phyloP scores from a whole-genome alignment of 805 yeast genomes.

The Kodamaea kakaduensis region DNA sequence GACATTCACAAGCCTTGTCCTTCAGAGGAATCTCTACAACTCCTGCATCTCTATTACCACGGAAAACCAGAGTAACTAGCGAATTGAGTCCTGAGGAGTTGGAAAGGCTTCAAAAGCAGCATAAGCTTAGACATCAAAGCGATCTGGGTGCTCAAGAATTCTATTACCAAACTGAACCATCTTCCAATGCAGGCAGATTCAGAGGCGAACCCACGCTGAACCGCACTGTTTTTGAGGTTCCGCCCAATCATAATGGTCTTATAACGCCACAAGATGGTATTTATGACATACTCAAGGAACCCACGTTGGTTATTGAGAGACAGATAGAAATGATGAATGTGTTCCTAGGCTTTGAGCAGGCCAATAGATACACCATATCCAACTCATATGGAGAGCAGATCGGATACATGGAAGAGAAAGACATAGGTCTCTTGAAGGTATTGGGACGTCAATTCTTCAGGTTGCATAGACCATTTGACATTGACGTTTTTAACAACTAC shows the following conservation, averaged over 20 bases:
- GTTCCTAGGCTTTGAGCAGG: slow-evolving; percentile 86
- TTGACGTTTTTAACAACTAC: slow-evolving; percentile 63
- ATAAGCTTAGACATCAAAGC: slow-evolving; percentile 9
- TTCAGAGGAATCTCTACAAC: slow-evolving; percentile 2
- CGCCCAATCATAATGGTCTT: slow-evolving; percentile 47
- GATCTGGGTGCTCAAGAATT: slow-evolving; percentile 15
- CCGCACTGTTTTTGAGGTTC: slow-evolving; percentile 30
- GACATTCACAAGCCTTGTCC: neutral
- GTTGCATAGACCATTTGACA: slow-evolving; percentile 80
- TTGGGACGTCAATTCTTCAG: slow-evolving; percentile 80
- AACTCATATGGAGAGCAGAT: slow-evolving; percentile 68
- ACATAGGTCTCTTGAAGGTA: slow-evolving; percentile 60
- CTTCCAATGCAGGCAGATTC: slow-evolving; percentile 19
- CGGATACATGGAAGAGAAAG: slow-evolving; percentile 82
- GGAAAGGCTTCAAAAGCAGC: slow-evolving; percentile 4
- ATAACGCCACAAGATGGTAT: slow-evolving; percentile 58
- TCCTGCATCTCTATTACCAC: slow-evolving; percentile 4
- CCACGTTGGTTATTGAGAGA: slow-evolving; percentile 83
- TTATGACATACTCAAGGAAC: slow-evolving; percentile 62
- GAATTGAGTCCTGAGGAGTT: slow-evolving; percentile 20
- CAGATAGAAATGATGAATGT: slow-evolving; percentile 86
- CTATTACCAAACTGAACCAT: slow-evolving; percentile 28
- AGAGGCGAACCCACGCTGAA: slow-evolving; percentile 25
- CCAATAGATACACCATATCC: slow-evolving; percentile 71
- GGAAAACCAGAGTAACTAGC: slow-evolving; percentile 24